A percentile compares a stretch with the other conserved stretches of the same genome.
These are phyloP conservation scores for Circinella minor DNA, from an alignment of 371 early-diverging fungal species.

Conservation along the genomic window DNA sequence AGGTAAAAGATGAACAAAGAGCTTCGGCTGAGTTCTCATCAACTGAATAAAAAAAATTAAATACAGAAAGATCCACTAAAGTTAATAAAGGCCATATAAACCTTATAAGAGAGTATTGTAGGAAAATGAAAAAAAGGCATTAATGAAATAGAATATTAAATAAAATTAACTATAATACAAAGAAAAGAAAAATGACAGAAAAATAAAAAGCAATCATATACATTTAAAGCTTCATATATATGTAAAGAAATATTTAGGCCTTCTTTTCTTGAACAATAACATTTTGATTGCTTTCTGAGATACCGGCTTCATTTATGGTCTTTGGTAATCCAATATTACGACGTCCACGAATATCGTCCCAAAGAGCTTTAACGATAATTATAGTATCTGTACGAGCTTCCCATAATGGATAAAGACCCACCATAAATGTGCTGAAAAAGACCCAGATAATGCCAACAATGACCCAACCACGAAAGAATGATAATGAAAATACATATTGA, in stretches of 20 bases:
- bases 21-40: too few relatives aligned
- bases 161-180: neutral
- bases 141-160: too few relatives aligned
- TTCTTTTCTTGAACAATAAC: constrained; percentile 24
- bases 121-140: neutral
- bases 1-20: too few relatives aligned
- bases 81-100: too few relatives aligned
- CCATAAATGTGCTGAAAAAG: constrained; percentile 55
- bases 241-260: constrained; percentile 8
- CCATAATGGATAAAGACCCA: constrained; percentile 63
- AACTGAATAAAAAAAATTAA: too few relatives aligned
- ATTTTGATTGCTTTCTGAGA: constrained; percentile 3
- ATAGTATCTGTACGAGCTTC: constrained; percentile 56
- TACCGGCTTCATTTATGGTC: constrained; percentile 1
- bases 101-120: too few relatives aligned
- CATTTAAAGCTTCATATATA: neutral
- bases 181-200: neutral
- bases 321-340: constrained; percentile 10
- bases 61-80: too few relatives aligned
- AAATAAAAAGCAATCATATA: neutral
- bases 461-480: constrained; percentile 75
- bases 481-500: constrained; percentile 62
- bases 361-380: constrained; percentile 44
- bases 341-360: constrained; percentile 42
- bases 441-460: constrained; percentile 68